These are phyloP conservation scores for Nasturtium officinale DNA, from an alignment of 345 rosid genomes.

Conservation along the genomic window DNA sequence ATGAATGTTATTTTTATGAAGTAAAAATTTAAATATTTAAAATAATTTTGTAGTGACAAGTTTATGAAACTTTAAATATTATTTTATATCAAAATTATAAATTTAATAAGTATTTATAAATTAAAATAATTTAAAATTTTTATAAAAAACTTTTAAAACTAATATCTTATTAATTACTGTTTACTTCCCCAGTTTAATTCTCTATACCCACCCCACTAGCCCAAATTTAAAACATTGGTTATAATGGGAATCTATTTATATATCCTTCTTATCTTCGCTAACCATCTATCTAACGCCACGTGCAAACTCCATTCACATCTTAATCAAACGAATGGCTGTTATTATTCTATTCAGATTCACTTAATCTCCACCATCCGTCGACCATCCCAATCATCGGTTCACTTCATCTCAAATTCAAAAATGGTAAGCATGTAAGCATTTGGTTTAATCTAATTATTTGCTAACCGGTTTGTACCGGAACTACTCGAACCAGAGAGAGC, in stretches of 20 bases:
- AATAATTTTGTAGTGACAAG: too few relatives aligned
- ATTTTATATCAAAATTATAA: too few relatives aligned
- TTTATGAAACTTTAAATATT: too few relatives aligned
- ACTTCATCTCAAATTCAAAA: background rate
- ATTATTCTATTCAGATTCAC: background rate
- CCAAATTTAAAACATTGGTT: too few relatives aligned
- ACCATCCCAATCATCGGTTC: background rate
- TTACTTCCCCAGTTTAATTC: too few relatives aligned
- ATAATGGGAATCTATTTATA: background rate
- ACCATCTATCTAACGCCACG: background rate
- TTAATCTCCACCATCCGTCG: background rate
- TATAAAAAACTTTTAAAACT: too few relatives aligned
- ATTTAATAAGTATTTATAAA: too few relatives aligned
- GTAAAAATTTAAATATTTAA: too few relatives aligned
- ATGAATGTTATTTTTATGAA: too few relatives aligned
- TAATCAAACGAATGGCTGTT: background rate
- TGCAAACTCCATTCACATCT: background rate
- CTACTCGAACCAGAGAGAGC: slow-evolving; percentile 14
- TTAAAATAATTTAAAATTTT: too few relatives aligned
- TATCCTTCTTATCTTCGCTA: slow-evolving; percentile 8
- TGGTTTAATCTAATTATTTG: background rate
- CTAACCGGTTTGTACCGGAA: slow-evolving; percentile 35
- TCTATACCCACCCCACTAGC: too few relatives aligned
- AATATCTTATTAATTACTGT: too few relatives aligned
- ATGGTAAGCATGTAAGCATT: background rate